Evolutionary conservation across 257 asterid genomes (phyloP).

Genomic region (Solanum rostratum): DNA sequence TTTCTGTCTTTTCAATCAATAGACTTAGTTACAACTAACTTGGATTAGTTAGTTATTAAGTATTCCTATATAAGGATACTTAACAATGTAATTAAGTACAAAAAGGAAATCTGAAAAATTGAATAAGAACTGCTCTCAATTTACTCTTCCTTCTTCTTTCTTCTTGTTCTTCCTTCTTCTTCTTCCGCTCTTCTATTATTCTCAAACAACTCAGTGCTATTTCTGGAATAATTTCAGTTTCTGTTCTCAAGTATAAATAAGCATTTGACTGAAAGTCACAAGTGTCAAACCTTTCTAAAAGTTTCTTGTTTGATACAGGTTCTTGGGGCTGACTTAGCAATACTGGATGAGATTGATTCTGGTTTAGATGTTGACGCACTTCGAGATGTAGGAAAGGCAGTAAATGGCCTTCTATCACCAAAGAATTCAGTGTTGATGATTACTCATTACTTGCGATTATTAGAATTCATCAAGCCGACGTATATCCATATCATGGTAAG

Average conservation of each 20-base stretch:
- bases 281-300: background rate
- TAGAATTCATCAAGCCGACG: constrained; percentile 79
- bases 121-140: too few species aligned
- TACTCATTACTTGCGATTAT: constrained; percentile 80
- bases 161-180: too few species aligned
- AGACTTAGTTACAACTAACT: too few species aligned
- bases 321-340: constrained; percentile 89
- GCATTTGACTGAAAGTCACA: background rate
- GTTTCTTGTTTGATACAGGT: constrained; percentile 39
- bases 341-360: constrained; percentile 93
- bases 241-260: background rate
- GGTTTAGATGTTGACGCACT: constrained; percentile 98
- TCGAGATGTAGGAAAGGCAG: constrained; percentile 82
- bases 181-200: too few species aligned
- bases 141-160: too few species aligned
- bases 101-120: too few species aligned
- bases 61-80: too few species aligned
- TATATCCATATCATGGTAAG: constrained; percentile 90
- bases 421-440: constrained; percentile 79
- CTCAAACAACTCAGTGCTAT: too few species aligned
- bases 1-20: too few species aligned
- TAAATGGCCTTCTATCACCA: constrained; percentile 59
- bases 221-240: too few species aligned
- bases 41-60: too few species aligned
- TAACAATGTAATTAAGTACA: too few species aligned